A percentile compares a stretch with the other conserved stretches of the same genome.
Conservation (phyloP, 208 protist genomes). For the Blastocrithidia nonstop region DNA sequence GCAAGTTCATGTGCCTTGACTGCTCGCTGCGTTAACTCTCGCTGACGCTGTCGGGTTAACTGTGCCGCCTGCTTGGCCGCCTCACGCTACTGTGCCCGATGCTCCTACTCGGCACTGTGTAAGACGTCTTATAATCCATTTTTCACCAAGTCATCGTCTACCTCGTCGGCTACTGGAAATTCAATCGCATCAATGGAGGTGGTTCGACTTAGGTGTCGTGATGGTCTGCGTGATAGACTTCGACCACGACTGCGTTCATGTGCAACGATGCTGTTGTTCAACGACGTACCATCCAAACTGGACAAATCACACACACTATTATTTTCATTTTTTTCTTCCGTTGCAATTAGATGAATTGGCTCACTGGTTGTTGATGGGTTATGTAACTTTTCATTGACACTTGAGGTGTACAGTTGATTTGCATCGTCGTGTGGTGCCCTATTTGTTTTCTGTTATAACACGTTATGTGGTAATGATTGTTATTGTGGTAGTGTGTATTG, state of each 20-base stretch:
- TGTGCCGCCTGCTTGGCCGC: conserved; percentile 2
- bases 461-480: no score
- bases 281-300: no score
- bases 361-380: no score
- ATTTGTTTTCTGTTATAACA: no score
- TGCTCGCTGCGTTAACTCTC: conserved; percentile 6
- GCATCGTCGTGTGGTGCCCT: no score
- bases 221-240: conserved; percentile 14
- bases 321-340: no score
- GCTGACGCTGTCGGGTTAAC: conserved; percentile 8
- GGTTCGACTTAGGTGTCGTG: conserved; percentile 18
- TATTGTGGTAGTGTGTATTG: no score
- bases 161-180: conserved; percentile 43
- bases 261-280: not conserved
- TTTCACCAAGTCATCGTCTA: conserved; percentile 22
- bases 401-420: no score
- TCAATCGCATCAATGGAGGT: conserved; percentile 37
- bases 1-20: conserved; percentile 14
- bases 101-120: conserved; percentile 9
- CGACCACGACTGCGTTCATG: no score
- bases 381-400: no score
- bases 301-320: no score
- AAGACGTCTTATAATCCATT: conserved; percentile 6
- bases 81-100: not conserved
- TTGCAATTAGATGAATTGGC: no score